Conservation (phyloP, 768 basidiomycete genomes). For the Pisolithus tinctorius region DNA sequence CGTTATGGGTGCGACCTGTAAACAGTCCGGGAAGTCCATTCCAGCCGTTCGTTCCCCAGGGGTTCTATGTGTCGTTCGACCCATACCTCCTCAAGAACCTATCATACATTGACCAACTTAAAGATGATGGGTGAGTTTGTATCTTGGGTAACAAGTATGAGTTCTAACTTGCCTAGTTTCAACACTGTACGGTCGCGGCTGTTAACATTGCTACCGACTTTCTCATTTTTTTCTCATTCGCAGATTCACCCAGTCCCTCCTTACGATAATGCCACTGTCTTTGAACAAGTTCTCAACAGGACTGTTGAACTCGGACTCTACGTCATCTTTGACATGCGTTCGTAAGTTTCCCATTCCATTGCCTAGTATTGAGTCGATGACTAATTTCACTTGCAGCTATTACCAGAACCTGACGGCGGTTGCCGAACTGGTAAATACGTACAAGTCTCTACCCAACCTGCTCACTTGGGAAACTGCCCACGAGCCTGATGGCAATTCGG, state of each 20-base stretch:
- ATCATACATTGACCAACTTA: constrained; percentile 47
- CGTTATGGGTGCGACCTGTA: constrained; percentile 33
- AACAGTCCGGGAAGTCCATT: constrained; percentile 15
- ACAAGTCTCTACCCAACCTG: constrained; percentile 62
- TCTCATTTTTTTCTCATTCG: constrained; percentile 23
- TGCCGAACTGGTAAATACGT: constrained; percentile 55
- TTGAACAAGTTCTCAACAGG: constrained; percentile 14
- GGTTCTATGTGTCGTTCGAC: constrained; percentile 64
- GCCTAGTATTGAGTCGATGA: not conserved
- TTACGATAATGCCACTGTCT: constrained; percentile 46
- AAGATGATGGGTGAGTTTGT: constrained; percentile 45
- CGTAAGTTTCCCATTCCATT: constrained; percentile 22
- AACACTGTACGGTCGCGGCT: constrained; percentile 14
- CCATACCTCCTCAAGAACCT: constrained; percentile 47
- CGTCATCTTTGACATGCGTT: constrained; percentile 77
- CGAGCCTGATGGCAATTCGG: constrained; percentile 64
- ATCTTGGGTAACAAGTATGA: not conserved
- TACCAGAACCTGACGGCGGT: constrained; percentile 61
- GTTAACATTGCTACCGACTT: not conserved
- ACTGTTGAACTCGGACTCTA: constrained; percentile 34
- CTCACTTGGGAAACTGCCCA: constrained; percentile 69
- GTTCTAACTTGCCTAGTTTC: constrained; percentile 5
- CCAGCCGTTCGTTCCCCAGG: constrained; percentile 54
- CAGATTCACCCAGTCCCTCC: constrained; percentile 68
- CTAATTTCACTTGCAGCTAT: constrained; percentile 24